Conservation (phyloP, 2,329 filamentous ascomycete genomes). For the Dothiorella sarmentorum region DNA sequence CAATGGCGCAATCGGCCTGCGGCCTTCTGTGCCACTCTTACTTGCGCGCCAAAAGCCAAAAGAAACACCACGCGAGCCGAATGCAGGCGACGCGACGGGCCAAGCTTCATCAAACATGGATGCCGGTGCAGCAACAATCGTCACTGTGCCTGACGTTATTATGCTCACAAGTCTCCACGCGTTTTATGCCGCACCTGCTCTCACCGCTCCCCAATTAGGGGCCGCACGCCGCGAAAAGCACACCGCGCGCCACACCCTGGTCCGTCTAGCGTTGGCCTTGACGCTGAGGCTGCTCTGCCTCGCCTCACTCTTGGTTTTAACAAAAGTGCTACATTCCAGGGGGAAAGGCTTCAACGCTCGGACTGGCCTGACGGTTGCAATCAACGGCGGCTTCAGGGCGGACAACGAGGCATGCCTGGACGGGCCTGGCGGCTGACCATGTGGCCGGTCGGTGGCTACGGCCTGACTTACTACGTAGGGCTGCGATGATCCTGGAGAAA, state of each 20-base stretch:
- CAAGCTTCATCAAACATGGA: too few relatives aligned
- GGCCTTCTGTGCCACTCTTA: not conserved
- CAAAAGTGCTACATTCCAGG: too few relatives aligned
- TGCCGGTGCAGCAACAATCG: too few relatives aligned
- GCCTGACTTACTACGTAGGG: conserved; percentile 2
- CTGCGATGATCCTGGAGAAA: conserved; percentile 15
- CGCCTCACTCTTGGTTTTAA: not conserved
- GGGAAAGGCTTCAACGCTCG: too few relatives aligned
- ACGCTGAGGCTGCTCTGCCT: not conserved
- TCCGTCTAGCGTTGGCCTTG: not conserved
- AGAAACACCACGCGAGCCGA: not conserved
- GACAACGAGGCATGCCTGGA: too few relatives aligned
- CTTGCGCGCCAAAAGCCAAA: not conserved
- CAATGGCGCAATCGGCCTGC: conserved; percentile 6
- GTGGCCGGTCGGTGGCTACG: not conserved
- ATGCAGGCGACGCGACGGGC: not conserved
- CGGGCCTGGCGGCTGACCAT: not conserved
- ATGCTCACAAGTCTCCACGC: too few relatives aligned
- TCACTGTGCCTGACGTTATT: too few relatives aligned
- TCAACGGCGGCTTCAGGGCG: too few relatives aligned
- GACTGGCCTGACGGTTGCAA: too few relatives aligned
- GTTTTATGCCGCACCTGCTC: conserved; percentile 4
- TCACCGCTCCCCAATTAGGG: conserved; percentile 6
- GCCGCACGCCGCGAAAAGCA: not conserved
- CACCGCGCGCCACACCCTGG: not conserved